phyloP scores from a whole-genome alignment of 192 early-diverging fungal species.

The Entomortierella parvispora region DNA sequence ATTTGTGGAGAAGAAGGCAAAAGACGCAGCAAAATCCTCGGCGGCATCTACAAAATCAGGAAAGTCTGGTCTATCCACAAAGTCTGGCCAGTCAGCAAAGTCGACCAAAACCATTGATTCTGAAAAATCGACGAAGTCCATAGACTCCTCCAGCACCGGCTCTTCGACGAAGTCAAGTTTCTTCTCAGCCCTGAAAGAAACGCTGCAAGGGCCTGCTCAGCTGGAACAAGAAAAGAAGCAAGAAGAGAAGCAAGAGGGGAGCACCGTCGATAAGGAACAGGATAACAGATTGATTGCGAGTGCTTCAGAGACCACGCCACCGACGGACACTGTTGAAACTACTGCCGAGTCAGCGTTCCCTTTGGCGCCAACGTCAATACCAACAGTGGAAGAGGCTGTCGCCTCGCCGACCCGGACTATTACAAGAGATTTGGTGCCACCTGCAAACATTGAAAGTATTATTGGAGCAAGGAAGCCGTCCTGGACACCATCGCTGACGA shows the following conservation, averaged over 20 bases:
- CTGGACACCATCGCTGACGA: background rate
- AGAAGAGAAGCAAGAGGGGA: background rate
- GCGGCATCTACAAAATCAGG: conserved; percentile 25
- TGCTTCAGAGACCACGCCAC: background rate
- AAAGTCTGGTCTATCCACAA: conserved; percentile 6
- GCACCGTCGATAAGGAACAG: background rate
- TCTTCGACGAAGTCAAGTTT: conserved; percentile 31
- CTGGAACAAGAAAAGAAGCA: background rate
- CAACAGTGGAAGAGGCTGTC: conserved; percentile 2
- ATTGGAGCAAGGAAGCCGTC: conserved; percentile 1
- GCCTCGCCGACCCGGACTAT: conserved; percentile 2
- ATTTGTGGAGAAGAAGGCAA: conserved; percentile 30
- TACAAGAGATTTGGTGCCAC: too few relatives aligned
- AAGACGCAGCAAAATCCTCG: conserved; percentile 1
- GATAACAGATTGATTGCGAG: background rate
- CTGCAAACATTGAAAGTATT: too few relatives aligned
- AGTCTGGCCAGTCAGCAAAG: background rate
- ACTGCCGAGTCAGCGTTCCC: background rate
- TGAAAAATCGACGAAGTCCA: conserved; percentile 12
- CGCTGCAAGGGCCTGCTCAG: background rate
- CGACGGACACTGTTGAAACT: too few relatives aligned
- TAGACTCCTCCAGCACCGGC: background rate
- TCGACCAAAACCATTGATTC: conserved; percentile 7
- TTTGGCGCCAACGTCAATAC: background rate
- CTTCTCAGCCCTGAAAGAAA: conserved; percentile 10